A percentile compares a stretch with the other conserved stretches of the same genome.
Evolutionary conservation across 306 rosid genomes (phyloP).

Genomic region (Vigna reflexopilosa): DNA sequence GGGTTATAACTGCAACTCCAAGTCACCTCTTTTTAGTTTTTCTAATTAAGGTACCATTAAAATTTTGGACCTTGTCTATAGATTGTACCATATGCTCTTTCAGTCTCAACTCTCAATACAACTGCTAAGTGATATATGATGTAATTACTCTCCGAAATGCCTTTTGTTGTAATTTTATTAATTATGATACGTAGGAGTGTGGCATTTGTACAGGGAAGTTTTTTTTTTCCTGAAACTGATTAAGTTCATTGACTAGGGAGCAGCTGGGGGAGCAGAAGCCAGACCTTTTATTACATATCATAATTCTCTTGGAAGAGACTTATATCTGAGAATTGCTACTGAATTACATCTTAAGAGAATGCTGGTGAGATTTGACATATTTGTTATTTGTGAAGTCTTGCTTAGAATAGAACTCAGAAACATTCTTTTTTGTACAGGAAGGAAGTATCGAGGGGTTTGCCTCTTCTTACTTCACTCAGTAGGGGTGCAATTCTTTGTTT

Average conservation of each 20-base stretch:
- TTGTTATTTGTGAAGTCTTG: constrained; percentile 18
- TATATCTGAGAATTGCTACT: constrained; percentile 94
- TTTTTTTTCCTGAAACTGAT: constrained; percentile 44
- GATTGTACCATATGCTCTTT: constrained; percentile 6
- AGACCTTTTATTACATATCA: constrained; percentile 97
- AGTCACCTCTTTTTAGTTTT: constrained; percentile 15
- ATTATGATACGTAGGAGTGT: background rate
- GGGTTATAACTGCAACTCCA: background rate
- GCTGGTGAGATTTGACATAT: constrained; percentile 75
- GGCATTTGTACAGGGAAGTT: constrained; percentile 27
- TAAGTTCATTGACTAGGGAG: constrained; percentile 74
- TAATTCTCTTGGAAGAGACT: constrained; percentile 92
- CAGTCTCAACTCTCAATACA: background rate
- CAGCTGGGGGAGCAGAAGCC: constrained; percentile 99
- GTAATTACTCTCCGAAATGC: constrained; percentile 3
- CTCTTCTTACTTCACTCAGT: constrained; percentile 2
- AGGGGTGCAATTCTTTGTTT: background rate
- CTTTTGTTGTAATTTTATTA: constrained; percentile 7
- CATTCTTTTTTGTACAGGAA: background rate
- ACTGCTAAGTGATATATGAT: constrained; percentile 10
- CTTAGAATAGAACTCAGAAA: constrained; percentile 1
- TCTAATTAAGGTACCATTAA: background rate
- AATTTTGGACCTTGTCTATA: background rate
- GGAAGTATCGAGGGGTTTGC: constrained; percentile 28
- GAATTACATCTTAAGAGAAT: constrained; percentile 97